These are phyloP conservation scores for Pseudogymnoascus sp. DNA, from an alignment of 2,329 filamentous ascomycete genomes.

Conservation along the genomic window DNA sequence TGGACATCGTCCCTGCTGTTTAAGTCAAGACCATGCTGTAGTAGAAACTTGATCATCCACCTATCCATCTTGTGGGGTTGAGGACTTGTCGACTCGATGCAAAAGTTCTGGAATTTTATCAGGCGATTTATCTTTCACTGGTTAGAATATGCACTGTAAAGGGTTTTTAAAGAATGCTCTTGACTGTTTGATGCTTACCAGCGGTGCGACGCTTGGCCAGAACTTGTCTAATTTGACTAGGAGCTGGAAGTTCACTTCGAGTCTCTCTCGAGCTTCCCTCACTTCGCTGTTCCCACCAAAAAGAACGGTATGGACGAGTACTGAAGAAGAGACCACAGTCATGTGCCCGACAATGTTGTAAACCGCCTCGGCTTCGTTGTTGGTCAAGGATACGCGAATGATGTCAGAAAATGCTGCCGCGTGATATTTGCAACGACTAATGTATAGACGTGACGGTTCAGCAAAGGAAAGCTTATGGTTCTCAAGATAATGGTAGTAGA, in stretches of 20 bases:
- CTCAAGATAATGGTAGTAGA: constrained; percentile 32
- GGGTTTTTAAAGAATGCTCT: not conserved
- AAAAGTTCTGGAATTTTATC: constrained; percentile 29
- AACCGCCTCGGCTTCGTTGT: not conserved
- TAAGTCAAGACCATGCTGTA: constrained; percentile 30
- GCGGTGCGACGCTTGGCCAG: not conserved
- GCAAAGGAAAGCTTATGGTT: constrained; percentile 20
- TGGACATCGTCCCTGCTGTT: constrained; percentile 13
- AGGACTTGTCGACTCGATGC: constrained; percentile 23
- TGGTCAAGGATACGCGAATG: not conserved
- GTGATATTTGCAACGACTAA: not conserved
- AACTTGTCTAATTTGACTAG: not conserved
- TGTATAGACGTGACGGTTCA: not conserved
- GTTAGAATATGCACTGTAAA: not conserved
- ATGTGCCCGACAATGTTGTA: not conserved
- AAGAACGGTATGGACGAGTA: not conserved
- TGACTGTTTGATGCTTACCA: not conserved
- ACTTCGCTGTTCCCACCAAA: not conserved
- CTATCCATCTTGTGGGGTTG: constrained; percentile 29
- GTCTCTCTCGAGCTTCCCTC: not conserved
- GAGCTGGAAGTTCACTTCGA: not conserved
- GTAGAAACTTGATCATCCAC: constrained; percentile 29
- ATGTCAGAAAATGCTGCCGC: not conserved
- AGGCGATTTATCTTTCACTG: constrained; percentile 27
- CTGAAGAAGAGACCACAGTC: not conserved